Conservation (phyloP, 257 asterid genomes). For the Leptodermis oblonga region DNA sequence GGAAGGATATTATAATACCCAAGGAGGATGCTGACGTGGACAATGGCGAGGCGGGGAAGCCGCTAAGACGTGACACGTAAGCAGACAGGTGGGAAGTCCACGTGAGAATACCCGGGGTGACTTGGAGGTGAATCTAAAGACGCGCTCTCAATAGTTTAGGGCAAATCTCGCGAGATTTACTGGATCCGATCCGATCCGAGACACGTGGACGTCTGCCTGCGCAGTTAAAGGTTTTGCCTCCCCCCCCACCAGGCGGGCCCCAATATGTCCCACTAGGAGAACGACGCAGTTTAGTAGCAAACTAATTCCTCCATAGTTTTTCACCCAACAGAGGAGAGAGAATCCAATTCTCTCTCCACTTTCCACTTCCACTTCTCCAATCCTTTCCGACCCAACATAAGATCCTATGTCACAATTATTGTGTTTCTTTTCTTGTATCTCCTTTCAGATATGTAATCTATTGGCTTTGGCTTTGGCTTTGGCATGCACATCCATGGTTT, state of each 20-base stretch:
- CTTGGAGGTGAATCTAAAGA: constrained; percentile 33
- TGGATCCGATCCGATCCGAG: constrained; percentile 32
- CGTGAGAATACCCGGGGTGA: constrained; percentile 2
- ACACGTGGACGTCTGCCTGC: constrained; percentile 28
- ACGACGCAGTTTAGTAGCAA: no score
- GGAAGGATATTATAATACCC: constrained; percentile 26
- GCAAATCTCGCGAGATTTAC: constrained; percentile 29
- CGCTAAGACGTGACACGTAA: background rate
- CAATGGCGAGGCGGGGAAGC: constrained; percentile 25
- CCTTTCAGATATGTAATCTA: no score
- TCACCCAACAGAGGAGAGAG: no score
- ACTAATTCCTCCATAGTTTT: no score
- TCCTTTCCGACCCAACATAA: no score
- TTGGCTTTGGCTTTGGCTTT: no score
- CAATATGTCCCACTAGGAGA: no score
- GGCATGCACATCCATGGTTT: no score
- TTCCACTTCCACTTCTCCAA: no score
- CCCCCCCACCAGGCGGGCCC: background rate
- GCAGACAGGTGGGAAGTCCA: constrained; percentile 6
- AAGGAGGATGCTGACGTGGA: constrained; percentile 27
- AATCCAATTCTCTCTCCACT: no score
- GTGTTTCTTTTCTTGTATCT: no score
- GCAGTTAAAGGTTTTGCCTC: constrained; percentile 21
- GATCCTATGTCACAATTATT: no score
- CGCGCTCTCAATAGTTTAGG: constrained; percentile 23